A percentile compares a stretch with the other conserved stretches of the same genome.
Conservation (phyloP, 768 basidiomycete genomes). For the Fomitopsis serialis region DNA sequence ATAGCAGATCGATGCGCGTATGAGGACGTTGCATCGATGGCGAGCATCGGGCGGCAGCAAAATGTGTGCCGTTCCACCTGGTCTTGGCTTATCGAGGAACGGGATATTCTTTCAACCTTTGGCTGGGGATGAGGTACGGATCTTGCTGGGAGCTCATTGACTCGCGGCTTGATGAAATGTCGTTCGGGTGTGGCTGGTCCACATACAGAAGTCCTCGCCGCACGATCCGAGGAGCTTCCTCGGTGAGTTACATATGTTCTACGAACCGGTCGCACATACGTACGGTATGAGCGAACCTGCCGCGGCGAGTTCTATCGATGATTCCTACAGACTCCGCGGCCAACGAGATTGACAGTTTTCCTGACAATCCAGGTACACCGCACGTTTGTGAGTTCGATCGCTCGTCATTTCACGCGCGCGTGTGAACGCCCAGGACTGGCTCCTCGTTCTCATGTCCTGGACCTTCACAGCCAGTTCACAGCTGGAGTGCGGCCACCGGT, state of each 20-base stretch:
- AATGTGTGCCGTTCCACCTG: background rate
- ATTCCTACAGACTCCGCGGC: background rate
- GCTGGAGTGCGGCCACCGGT: background rate
- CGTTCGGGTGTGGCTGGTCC: background rate
- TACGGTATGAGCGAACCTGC: too few relatives aligned
- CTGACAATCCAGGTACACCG: background rate
- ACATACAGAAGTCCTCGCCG: background rate
- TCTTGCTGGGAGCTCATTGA: background rate
- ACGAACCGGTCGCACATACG: background rate
- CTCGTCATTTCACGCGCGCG: background rate
- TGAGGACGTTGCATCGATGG: background rate
- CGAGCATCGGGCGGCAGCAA: background rate
- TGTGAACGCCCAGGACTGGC: background rate
- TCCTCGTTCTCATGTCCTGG: background rate
- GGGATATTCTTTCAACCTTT: background rate
- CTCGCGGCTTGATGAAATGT: background rate
- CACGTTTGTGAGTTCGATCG: background rate
- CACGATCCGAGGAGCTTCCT: background rate
- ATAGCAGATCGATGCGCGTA: background rate
- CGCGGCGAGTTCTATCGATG: background rate
- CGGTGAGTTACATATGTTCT: background rate
- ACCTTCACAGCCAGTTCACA: background rate
- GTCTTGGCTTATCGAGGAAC: background rate
- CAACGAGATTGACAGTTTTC: background rate
- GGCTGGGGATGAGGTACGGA: background rate